A percentile compares a stretch with the other conserved stretches of the same genome.
Evolutionary conservation across 2,329 filamentous ascomycete genomes (phyloP).

Genomic region (Cytospora leucostoma): DNA sequence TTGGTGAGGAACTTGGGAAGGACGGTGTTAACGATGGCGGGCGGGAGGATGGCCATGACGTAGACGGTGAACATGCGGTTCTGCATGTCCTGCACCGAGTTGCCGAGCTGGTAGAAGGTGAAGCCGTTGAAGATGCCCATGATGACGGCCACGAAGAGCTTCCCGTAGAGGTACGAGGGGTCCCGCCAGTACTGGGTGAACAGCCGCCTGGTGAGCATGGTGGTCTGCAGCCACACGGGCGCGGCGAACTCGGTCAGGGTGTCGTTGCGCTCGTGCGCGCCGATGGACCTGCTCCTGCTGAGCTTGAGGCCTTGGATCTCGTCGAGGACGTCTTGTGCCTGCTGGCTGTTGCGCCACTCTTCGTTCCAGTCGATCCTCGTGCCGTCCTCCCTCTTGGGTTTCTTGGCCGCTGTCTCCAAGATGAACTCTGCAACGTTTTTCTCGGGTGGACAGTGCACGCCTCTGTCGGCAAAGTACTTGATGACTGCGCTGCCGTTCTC

Average conservation of each 20-base stretch:
- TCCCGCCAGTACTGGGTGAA: conserved; percentile 67
- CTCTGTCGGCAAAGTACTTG: conserved; percentile 62
- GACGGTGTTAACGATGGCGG: conserved; percentile 74
- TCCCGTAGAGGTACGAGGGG: conserved; percentile 64
- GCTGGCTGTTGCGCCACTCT: conserved; percentile 40
- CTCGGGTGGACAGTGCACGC: conserved; percentile 47
- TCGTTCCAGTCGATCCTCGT: conserved; percentile 40
- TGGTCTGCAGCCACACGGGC: conserved; percentile 55
- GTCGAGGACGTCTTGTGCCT: conserved; percentile 37
- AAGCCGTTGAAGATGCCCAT: conserved; percentile 64
- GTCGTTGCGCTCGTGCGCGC: conserved; percentile 42
- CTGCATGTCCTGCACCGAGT: conserved; percentile 63
- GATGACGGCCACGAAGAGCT: conserved; percentile 38
- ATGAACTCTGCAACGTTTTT: conserved; percentile 69
- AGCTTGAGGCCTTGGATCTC: conserved; percentile 47
- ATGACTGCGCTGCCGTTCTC: conserved; percentile 58
- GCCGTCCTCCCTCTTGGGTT: conserved; percentile 50
- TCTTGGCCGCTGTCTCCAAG: conserved; percentile 44
- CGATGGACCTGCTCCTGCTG: conserved; percentile 43
- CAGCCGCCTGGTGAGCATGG: conserved; percentile 55
- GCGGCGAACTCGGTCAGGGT: conserved; percentile 58
- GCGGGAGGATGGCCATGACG: conserved; percentile 73
- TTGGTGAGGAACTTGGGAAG: conserved; percentile 71
- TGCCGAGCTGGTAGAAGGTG: conserved; percentile 66
- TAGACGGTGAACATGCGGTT: conserved; percentile 75